Base-by-base conservation (phyloP, 495 filamentous ascomycete species). In the Penicillium angulare region DNA sequence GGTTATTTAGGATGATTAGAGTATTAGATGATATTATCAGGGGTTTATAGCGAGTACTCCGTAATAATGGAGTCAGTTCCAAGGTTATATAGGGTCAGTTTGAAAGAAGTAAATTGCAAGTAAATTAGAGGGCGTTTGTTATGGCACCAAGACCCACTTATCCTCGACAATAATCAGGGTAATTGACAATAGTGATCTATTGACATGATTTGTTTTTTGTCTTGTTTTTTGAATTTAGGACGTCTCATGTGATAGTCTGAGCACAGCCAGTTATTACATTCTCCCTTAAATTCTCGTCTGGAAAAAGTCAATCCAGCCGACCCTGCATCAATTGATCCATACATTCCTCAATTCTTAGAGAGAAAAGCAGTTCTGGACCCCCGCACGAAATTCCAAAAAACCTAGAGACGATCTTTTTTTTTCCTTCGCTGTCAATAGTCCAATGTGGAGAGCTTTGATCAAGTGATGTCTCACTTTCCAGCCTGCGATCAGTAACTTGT, bases 381-480 rank as follows among this genome's bases (percentile, higher is more conserved):
- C 21, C 20, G 13, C 20, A 41, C n/a, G n/a, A 24, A 41, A 24
- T 31, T n/a, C n/a, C n/a, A 31, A 31, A 31, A 2, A 1, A 16
- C 13, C 38, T 41, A 23, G 9, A 24, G 20, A 21, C 9, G 36
- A 22, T 9, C 20, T 22, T 22, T 35, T 6, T 35, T 6, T n/a
- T n/a, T n/a, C n/a, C n/a, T n/a, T n/a, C n/a, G n/a, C n/a, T n/a
- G n/a, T n/a, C n/a, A n/a, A n/a, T n/a, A 12, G 27, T 2, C 27
- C 1, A 6, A 31, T n/a, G n/a, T n/a, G n/a, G 27, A 31, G 38
- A 23, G 17, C 7, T 13, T 21, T 23, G 21, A 32, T 39, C 38
- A 49, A 35, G 38, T 43, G 48, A 50, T 50, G 48, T 50, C 48
- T 50, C 48, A 50, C 44, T 32, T 44, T 32, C 42, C 42, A 18